A percentile compares a stretch with the other conserved stretches of the same genome.
Conservation (phyloP, 306 rosid genomes). For the Dicorynia guianensis region DNA sequence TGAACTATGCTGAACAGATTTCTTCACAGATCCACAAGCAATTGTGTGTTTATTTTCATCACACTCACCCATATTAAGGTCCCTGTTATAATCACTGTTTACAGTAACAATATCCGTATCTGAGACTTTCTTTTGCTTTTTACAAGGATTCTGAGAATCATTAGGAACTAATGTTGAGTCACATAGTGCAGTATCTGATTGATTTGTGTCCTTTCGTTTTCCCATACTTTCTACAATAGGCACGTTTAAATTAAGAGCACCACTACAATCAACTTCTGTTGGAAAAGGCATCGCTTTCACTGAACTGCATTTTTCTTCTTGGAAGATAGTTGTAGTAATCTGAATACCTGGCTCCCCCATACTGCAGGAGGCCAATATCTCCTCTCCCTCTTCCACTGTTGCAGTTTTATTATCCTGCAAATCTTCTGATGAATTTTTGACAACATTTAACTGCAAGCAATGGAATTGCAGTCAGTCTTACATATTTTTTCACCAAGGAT, state of each 20-base stretch:
- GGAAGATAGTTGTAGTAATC: constrained; percentile 14
- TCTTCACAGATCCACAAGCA: constrained; percentile 38
- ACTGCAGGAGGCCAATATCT: constrained; percentile 50
- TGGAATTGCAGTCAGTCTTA: constrained; percentile 39
- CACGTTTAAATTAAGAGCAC: constrained; percentile 54
- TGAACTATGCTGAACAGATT: constrained; percentile 47
- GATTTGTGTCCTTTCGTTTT: constrained; percentile 64
- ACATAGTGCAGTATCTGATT: constrained; percentile 43
- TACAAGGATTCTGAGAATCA: constrained; percentile 52
- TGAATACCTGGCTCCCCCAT: constrained; percentile 52
- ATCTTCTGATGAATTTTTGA: constrained; percentile 47
- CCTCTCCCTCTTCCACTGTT: constrained; percentile 48
- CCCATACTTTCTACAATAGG: constrained; percentile 47
- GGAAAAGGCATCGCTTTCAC: constrained; percentile 8
- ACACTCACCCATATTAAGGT: constrained; percentile 45
- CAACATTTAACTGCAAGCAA: constrained; percentile 59
- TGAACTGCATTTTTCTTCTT: constrained; percentile 10
- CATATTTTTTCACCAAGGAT: constrained; percentile 28
- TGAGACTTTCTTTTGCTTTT: constrained; percentile 71
- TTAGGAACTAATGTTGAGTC: constrained; percentile 51
- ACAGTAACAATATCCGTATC: constrained; percentile 53
- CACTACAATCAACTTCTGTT: constrained; percentile 47
- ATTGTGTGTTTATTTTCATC: constrained; percentile 46
- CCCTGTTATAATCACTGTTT: constrained; percentile 46
- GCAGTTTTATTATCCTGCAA: constrained; percentile 39